Evolutionary conservation across 768 basidiomycete species (phyloP).

Genomic region (Pilatotrama ljubarskyi): DNA sequence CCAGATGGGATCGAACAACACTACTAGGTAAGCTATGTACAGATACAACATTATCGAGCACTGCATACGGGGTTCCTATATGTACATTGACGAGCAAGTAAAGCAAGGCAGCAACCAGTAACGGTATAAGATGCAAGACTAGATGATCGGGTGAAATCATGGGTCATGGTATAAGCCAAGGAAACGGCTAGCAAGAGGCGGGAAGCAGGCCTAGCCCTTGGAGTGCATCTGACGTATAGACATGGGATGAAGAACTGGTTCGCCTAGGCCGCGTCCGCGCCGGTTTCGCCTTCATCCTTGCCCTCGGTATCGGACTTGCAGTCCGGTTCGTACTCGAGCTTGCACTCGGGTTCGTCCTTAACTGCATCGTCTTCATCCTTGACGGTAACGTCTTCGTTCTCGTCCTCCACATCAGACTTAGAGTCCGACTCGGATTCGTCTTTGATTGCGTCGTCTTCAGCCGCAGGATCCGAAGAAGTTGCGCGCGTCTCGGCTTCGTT

Average conservation of each 20-base stretch:
- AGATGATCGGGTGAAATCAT: not conserved
- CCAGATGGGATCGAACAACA: no score
- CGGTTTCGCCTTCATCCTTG: not conserved
- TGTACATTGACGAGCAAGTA: not conserved
- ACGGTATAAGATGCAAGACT: not conserved
- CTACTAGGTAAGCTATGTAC: not conserved
- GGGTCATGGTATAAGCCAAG: not conserved
- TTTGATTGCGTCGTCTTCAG: not conserved
- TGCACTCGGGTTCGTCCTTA: no score
- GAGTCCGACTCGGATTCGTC: not conserved
- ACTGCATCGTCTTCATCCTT: not conserved
- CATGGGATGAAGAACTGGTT: no score
- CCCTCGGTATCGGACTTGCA: not conserved
- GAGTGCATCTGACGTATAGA: no score
- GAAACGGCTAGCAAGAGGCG: not conserved
- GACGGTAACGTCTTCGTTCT: not conserved
- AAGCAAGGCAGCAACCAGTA: slow-evolving; percentile 5
- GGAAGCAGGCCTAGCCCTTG: no score
- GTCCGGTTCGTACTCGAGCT: no score
- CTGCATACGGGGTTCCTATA: no score
- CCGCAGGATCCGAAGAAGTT: not conserved
- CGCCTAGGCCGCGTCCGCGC: no score
- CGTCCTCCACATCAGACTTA: not conserved
- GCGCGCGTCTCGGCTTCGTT: not conserved
- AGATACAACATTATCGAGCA: not conserved